phyloP scores from a whole-genome alignment of 805 yeast genomes.

The Candida silvicultrix region DNA sequence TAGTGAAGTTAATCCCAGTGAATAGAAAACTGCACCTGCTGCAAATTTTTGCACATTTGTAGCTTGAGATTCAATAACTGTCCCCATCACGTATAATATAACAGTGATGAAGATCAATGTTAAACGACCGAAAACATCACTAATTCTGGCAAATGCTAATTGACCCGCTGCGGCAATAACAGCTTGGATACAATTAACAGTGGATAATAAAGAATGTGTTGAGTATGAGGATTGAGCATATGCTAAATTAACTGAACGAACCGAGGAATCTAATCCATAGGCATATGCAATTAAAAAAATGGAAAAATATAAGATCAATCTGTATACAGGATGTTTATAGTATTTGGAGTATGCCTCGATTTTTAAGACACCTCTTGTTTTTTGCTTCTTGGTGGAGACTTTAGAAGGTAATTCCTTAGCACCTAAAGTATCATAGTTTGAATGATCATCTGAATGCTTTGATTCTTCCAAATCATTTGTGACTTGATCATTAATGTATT shows the following conservation, averaged over 20 bases:
- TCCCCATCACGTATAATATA: slow-evolving; percentile 48
- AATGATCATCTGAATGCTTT: not conserved
- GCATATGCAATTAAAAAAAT: slow-evolving; percentile 51
- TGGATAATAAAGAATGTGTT: slow-evolving; percentile 43
- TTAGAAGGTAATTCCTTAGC: not conserved
- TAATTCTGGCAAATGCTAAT: slow-evolving; percentile 47
- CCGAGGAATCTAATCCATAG: slow-evolving; percentile 50
- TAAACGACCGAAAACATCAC: slow-evolving; percentile 51
- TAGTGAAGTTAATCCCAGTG: slow-evolving; percentile 51
- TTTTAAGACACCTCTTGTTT: slow-evolving; percentile 41
- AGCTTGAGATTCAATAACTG: slow-evolving; percentile 51
- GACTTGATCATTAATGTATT: not conserved
- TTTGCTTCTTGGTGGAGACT: slow-evolving; percentile 3
- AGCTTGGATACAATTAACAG: slow-evolving; percentile 43
- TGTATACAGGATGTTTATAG: slow-evolving; percentile 30
- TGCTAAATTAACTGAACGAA: slow-evolving; percentile 26
- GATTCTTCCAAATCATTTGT: not conserved
- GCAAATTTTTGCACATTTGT: slow-evolving; percentile 45
- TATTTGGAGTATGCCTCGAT: slow-evolving; percentile 49
- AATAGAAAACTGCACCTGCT: slow-evolving; percentile 45
- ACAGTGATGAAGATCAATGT: slow-evolving; percentile 39
- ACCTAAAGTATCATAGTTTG: not conserved
- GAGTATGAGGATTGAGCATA: slow-evolving; percentile 45
- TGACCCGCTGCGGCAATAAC: slow-evolving; percentile 55
- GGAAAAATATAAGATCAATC: slow-evolving; percentile 37